Percentiles rank a stretch among this genome's conserved stretches.
Conservation (phyloP, 345 rosid genomes). For the Citrus unshiu region DNA sequence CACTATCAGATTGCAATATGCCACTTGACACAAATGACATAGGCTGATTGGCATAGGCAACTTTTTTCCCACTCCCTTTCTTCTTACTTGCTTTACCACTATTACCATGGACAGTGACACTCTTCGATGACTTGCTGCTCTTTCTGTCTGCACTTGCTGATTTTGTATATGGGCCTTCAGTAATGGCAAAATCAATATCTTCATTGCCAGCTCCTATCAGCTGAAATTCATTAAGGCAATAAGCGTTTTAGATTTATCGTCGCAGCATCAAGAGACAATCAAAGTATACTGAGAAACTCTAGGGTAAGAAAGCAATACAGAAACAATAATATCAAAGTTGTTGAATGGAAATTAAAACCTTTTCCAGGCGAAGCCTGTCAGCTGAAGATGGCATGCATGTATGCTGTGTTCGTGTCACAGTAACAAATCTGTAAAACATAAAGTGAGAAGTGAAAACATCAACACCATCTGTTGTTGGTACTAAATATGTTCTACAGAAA, state of each 20-base stretch:
- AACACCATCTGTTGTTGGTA: background rate
- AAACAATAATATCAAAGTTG: constrained; percentile 1
- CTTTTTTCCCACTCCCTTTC: constrained; percentile 36
- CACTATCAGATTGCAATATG: constrained; percentile 44
- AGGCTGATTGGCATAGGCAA: constrained; percentile 60
- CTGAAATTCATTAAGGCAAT: constrained; percentile 35
- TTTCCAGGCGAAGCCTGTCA: constrained; percentile 72
- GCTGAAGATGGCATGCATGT: constrained; percentile 83
- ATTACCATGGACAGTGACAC: constrained; percentile 9
- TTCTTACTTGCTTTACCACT: constrained; percentile 35
- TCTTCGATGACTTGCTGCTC: constrained; percentile 35
- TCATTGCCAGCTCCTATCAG: constrained; percentile 65
- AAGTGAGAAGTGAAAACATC: constrained; percentile 12
- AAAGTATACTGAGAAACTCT: background rate
- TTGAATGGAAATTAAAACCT: constrained; percentile 35
- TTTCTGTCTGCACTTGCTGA: constrained; percentile 29
- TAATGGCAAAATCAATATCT: constrained; percentile 53
- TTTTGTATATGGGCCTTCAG: constrained; percentile 39
- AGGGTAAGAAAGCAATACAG: background rate
- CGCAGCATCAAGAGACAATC: background rate
- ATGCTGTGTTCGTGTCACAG: constrained; percentile 56
- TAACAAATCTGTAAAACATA: constrained; percentile 60
- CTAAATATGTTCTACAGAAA: background rate
- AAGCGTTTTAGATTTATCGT: background rate
- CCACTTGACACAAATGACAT: constrained; percentile 82